A percentile compares a stretch with the other conserved stretches of the same genome.
Conservation (phyloP, 306 rosid species). For the Dryas alaskensis region DNA sequence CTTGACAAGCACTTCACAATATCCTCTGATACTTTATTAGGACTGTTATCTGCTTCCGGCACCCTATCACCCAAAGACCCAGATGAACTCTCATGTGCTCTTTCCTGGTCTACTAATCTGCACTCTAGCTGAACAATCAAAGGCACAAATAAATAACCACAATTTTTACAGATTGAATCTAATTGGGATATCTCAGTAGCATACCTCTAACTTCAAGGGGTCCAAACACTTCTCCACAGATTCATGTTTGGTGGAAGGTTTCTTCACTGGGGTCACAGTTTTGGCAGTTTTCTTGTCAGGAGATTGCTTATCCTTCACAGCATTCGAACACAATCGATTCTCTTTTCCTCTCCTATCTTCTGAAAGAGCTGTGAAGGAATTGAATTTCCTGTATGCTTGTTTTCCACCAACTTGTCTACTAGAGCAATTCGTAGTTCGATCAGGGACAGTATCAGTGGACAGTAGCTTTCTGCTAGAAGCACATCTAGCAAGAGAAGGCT, state of each 20-base stretch:
- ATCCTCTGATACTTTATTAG: constrained; percentile 74
- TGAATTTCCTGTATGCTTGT: constrained; percentile 41
- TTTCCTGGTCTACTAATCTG: constrained; percentile 57
- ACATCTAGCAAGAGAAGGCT: constrained; percentile 68
- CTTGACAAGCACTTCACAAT: constrained; percentile 66
- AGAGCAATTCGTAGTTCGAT: constrained; percentile 36
- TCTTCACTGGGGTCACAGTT: constrained; percentile 49
- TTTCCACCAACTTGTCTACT: constrained; percentile 38
- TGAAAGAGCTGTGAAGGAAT: constrained; percentile 33
- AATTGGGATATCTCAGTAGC: constrained; percentile 3
- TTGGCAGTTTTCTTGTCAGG: constrained; percentile 57
- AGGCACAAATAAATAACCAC: constrained; percentile 14
- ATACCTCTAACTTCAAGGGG: constrained; percentile 54
- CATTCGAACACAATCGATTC: constrained; percentile 46
- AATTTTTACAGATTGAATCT: constrained; percentile 20
- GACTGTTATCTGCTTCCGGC: constrained; percentile 45
- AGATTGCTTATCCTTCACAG: constrained; percentile 51
- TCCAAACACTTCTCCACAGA: constrained; percentile 44
- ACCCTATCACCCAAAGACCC: constrained; percentile 43
- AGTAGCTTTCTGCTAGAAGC: constrained; percentile 62
- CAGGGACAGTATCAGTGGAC: constrained; percentile 39
- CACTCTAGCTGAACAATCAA: constrained; percentile 50
- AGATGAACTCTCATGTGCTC: constrained; percentile 46
- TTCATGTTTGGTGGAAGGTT: constrained; percentile 49
- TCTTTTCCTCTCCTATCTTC: constrained; percentile 76